Evolutionary conservation across 768 basidiomycete genomes (phyloP), one percentile per base, ranked within the genome.

Genomic region (Baorangia bicolor): DNA sequence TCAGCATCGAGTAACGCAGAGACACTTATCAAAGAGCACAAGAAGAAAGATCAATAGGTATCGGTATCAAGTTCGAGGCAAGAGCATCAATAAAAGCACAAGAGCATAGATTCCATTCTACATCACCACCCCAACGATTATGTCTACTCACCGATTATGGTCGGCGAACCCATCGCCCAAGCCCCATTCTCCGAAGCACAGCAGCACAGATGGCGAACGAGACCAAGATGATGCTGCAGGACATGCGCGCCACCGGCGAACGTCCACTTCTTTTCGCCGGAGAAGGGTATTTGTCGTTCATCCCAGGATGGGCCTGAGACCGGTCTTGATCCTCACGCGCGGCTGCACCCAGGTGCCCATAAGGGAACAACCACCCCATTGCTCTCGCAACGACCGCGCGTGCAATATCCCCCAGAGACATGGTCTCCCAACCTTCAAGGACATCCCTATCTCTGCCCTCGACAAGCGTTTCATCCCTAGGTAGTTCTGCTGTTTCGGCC

Each of bases 181-280:
- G 56, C 2, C 61, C 61, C 30, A 65, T 48, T 41, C 58, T 67
- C 31, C 71, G 64, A 39, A 71, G 53, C 31, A 73, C 45, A 31
- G 59, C 60, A 25, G 61, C 60, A 46, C 69, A 71, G 20, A 70
- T 38, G 21, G 65, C 61, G 27, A 71, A 65, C 21, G 69, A 73
- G 41, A 73, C 45, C 34, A 65, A 14, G 23, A 71, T 37, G 20
- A 73, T 40, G 13, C 20, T 53, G 49, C 62, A 71, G 7, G 69
- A 63, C 45, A 63, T 33, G 28, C 56, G 67, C 20, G 40, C 49
- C 13, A 60, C 18, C 4, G 45, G 40, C 14, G 59, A 47, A 18
- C 35, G 30, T 20, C 39, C 47, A 31, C 21, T 31, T 45, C 31
- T 46, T 51, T 52, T 68, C 10, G 12, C 48, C 1, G 54, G 52